Evolutionary conservation across 2,329 filamentous ascomycete genomes (phyloP), one percentile per base, ranked within the genome.

Genomic region (Diaporthe destruens): DNA sequence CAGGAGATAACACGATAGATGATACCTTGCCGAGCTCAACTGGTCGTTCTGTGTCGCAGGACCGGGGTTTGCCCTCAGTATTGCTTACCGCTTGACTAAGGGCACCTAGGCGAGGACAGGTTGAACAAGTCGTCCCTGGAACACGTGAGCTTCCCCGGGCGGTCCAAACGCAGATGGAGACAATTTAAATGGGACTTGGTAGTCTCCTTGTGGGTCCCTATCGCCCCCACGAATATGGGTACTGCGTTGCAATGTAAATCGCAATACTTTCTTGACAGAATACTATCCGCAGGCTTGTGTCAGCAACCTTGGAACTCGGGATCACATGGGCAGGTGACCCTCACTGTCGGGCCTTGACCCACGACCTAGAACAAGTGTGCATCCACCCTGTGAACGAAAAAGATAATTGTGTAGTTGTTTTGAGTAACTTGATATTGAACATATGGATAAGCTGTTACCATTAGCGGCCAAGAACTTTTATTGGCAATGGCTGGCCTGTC

Each of bases 171-270:
- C 9, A 25, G 16, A 44, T 61, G 57, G 39, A 32, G 39, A 16
- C 39, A 47, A 32, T 61, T n/a, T 61, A 47, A 3, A 0, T 20
- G 39, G 23, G 23, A 61, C 39, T 61, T 61, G 9, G 44, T 47
- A n/a, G 44, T 8, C 57, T 18, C 20, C 39, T 61, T n/a, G 23
- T 44, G 25, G 25, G n/a, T 5, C 57, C 9, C 16, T n/a, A 14
- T 0, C n/a, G n/a, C n/a, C 12, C 16, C 8, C 29, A 53, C n/a
- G 53, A 32, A 39, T 66, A 53, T 53, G 32, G 32, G 25, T 51
- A 66, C 39, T 36, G 18, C 12, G 23, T 4, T 66, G 47, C 61
- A 53, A 29, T 66, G 57, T 47, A 32, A 47, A 47, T 32, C 39
- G 20, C 14, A 47, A 61, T 32, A 32, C 23, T 18, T 25, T 47